A percentile compares a stretch with the other conserved stretches of the same genome.
phyloP scores from a whole-genome alignment of 2,329 filamentous ascomycete species.

The Penicillium vulpinum region DNA sequence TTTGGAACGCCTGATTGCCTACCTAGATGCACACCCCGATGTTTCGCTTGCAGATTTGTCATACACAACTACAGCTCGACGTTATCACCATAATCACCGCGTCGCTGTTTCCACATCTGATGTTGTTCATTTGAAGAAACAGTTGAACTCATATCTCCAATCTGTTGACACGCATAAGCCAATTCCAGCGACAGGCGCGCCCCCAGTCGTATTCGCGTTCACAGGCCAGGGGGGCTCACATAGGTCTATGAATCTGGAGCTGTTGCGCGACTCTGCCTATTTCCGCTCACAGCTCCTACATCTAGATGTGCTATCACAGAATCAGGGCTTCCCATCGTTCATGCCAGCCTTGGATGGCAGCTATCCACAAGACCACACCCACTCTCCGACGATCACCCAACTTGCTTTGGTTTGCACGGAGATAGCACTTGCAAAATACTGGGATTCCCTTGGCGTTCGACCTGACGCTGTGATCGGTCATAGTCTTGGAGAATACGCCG shows the following conservation, averaged over 20 bases:
- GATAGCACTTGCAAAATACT: slow-evolving; percentile 15
- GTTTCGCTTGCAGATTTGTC: no score
- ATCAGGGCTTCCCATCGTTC: background rate
- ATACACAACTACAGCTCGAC: no score
- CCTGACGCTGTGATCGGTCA: slow-evolving; percentile 30
- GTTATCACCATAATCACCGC: no score
- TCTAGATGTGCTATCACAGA: background rate
- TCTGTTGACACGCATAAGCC: no score
- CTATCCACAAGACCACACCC: background rate
- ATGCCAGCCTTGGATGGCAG: background rate
- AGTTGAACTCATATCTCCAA: no score
- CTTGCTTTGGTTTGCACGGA: slow-evolving; percentile 5
- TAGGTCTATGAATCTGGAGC: background rate
- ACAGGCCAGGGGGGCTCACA: background rate
- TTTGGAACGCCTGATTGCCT: no score
- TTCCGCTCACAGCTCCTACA: background rate
- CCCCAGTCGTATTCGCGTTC: background rate
- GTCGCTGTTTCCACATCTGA: no score
- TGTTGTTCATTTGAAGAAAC: no score
- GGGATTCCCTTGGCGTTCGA: slow-evolving; percentile 18
- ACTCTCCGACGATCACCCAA: background rate
- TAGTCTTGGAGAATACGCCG: slow-evolving; percentile 36
- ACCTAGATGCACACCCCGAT: no score
- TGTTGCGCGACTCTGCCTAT: background rate
- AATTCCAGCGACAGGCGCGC: no score